Conservation (phyloP, 2,329 filamentous ascomycete genomes). For the Lasiodiplodia theobromae region DNA sequence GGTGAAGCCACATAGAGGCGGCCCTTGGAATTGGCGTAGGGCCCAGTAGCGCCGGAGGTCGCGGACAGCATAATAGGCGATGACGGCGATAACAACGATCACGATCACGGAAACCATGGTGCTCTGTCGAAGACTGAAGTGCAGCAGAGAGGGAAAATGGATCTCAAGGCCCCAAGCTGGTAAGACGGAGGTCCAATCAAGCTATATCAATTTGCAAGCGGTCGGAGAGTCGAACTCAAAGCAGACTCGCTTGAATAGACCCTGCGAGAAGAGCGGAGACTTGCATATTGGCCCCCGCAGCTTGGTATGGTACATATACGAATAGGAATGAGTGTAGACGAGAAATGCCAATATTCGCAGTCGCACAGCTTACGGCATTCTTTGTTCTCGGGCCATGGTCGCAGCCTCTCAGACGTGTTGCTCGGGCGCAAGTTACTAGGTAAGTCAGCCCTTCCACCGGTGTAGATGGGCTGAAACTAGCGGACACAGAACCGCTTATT, state of each 20-base stretch:
- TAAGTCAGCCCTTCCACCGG: background rate
- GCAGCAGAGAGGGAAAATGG: background rate
- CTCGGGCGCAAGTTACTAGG: background rate
- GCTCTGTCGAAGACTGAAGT: background rate
- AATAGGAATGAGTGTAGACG: background rate
- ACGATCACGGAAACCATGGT: slow-evolving; percentile 3
- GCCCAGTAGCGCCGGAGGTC: slow-evolving; percentile 41
- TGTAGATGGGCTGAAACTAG: no score
- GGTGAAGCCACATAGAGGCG: slow-evolving; percentile 47
- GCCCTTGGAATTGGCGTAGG: slow-evolving; percentile 46
- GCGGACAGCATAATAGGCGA: slow-evolving; percentile 36
- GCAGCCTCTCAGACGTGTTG: background rate
- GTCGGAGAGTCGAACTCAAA: background rate
- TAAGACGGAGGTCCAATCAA: background rate
- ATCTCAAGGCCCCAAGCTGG: background rate
- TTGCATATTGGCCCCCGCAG: slow-evolving; percentile 9
- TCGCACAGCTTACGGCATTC: background rate
- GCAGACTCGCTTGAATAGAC: background rate
- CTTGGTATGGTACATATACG: background rate
- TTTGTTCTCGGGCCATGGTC: background rate
- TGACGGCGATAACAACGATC: slow-evolving; percentile 28
- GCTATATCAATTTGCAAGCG: slow-evolving; percentile 3
- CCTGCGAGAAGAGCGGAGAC: background rate
- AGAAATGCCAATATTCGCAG: background rate
- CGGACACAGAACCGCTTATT: no score